Percentiles rank a stretch among this genome's conserved stretches.
phyloP scores from a whole-genome alignment of 2,329 filamentous ascomycete genomes.

The Onygenales sp. region DNA sequence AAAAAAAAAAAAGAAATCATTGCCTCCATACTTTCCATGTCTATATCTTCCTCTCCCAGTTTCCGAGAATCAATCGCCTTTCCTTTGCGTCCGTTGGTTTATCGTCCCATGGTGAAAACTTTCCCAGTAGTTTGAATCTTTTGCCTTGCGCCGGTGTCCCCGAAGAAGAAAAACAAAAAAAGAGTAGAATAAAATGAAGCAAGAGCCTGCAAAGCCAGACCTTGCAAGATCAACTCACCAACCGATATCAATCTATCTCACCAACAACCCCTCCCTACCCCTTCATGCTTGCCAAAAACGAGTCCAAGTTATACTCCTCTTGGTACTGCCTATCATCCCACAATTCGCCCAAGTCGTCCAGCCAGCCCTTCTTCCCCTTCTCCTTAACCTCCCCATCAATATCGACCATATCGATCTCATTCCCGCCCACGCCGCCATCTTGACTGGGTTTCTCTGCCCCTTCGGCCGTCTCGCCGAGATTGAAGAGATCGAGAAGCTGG shows the following conservation, averaged over 20 bases:
- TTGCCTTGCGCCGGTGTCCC: neutral
- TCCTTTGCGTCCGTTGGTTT: neutral
- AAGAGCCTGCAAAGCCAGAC: neutral
- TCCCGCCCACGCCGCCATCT: slow-evolving; percentile 48
- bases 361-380: slow-evolving; percentile 92
- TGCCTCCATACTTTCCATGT: neutral
- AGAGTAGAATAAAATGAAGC: neutral
- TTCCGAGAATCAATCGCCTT: neutral
- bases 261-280: neutral
- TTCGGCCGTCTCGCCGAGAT: slow-evolving; percentile 61
- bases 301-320: slow-evolving; percentile 93
- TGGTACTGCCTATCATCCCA: slow-evolving; percentile 98
- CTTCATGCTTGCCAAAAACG: slow-evolving; percentile 91
- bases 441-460: slow-evolving; percentile 54
- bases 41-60: neutral
- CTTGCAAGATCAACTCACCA: neutral
- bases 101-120: neutral
- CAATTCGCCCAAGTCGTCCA: slow-evolving; percentile 88
- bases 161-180: neutral
- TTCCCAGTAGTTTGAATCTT: neutral
- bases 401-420: slow-evolving; percentile 71
- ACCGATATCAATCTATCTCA: neutral
- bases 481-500: slow-evolving; percentile 95
- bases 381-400: slow-evolving; percentile 85
- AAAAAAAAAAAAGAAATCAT: neutral